Percentiles rank a stretch among this genome's conserved stretches.
Evolutionary conservation across 2,329 filamentous ascomycete species (phyloP).

Genomic region (Rachicladosporium sp.): DNA sequence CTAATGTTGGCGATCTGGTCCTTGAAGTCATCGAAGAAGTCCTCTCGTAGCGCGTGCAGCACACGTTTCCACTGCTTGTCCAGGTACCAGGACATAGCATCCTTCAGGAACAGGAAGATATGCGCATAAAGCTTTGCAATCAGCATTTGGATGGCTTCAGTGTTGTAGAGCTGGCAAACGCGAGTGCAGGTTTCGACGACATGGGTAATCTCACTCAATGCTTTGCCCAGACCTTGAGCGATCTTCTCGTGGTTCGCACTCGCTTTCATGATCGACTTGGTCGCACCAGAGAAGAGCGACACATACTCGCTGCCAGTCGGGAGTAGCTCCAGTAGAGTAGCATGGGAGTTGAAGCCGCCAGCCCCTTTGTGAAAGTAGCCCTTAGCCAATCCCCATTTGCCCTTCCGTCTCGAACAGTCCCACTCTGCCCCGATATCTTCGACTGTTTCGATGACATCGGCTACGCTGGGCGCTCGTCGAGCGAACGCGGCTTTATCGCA

Average conservation of each 20-base stretch:
- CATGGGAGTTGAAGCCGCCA: slow-evolving; percentile 7
- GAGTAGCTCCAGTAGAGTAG: slow-evolving; percentile 11
- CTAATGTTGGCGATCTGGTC: slow-evolving; percentile 10
- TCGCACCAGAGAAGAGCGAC: slow-evolving; percentile 13
- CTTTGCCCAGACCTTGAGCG: slow-evolving; percentile 9
- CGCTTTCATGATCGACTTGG: slow-evolving; percentile 13
- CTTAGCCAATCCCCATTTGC: background rate
- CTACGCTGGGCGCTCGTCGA: background rate
- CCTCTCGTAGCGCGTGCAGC: slow-evolving; percentile 11
- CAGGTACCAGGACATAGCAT: slow-evolving; percentile 14
- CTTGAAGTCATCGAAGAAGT: slow-evolving; percentile 13
- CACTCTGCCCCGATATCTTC: background rate
- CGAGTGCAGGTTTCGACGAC: slow-evolving; percentile 10
- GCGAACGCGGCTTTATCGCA: background rate
- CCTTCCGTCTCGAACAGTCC: background rate
- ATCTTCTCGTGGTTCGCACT: slow-evolving; percentile 15
- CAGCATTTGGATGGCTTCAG: slow-evolving; percentile 9
- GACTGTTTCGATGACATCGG: background rate
- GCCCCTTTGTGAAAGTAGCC: background rate
- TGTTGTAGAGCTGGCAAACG: slow-evolving; percentile 10
- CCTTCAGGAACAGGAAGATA: slow-evolving; percentile 15
- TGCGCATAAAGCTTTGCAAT: slow-evolving; percentile 15
- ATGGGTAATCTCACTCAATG: slow-evolving; percentile 13
- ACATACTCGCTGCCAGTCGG: slow-evolving; percentile 14
- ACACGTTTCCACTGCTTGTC: slow-evolving; percentile 9